Base-by-base conservation (phyloP, 2,329 filamentous ascomycete genomes). In the Penicillium sp. region DNA sequence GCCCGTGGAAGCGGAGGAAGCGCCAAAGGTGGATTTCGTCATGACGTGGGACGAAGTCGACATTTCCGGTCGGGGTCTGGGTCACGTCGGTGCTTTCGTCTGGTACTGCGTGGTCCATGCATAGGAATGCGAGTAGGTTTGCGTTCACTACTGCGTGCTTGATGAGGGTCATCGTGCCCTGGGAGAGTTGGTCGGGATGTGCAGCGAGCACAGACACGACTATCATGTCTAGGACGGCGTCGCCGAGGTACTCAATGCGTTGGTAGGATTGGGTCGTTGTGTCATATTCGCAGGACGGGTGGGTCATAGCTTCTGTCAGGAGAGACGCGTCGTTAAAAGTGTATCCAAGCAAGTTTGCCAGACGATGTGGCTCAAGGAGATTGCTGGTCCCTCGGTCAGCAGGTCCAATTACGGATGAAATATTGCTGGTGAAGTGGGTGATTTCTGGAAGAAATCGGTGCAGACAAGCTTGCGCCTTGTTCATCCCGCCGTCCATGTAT, bases 171-270 rank as follows among this genome's bases (percentile, higher is more conserved):
- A 97, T 89, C n/a, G 81, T 73, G 44, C 76, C 72, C 44, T 82
- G 81, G 2, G 75, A 68, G 10, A 82, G 70, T 2, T 77, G 65
- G 2, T 69, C 66, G 0, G 60, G 50, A 30, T 68, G 57, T 0
- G 47, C 25, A 22, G 61, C 56, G 9, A 70, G 56, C 0, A 83
- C 58, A 10, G 67, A 65, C 7, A 89, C 84, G 44, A 96, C 76
- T 49, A 96, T 76, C 60, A 85, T 81, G 69, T 97, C 92, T 0
- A 97, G 81, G 2, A 96, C 77, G 0, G 90, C 83, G 61, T 97
- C 92, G 1, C 92, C 92, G 0, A 96, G 75, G 63, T 94, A 96
- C 65, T 96, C 92, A 1, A 96, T 80, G 0, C 91, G 82, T 59
- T 96, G 88, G 62, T 85, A 85, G 0, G 79, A 81, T 31, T 73